Evolutionary conservation across 2,329 filamentous ascomycete genomes (phyloP).

Genomic region (Huntiella bhutanensis): DNA sequence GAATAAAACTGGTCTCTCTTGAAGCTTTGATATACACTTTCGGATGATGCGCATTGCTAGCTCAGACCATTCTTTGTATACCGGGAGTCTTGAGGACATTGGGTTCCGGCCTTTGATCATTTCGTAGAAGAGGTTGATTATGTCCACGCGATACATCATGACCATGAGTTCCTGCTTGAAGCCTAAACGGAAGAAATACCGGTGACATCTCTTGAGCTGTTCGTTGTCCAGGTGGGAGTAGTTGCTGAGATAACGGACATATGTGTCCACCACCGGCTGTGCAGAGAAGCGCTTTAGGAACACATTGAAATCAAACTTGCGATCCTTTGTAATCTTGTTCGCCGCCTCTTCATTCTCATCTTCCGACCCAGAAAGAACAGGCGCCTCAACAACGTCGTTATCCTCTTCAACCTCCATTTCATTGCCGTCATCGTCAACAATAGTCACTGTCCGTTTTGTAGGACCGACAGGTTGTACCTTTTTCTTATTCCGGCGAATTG

Average conservation of each 20-base stretch:
- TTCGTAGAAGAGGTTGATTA: constrained; percentile 68
- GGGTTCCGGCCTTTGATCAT: constrained; percentile 75
- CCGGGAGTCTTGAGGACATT: constrained; percentile 44
- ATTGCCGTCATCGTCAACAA: constrained; percentile 8
- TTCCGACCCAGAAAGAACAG: constrained; percentile 22
- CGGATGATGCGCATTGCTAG: constrained; percentile 68
- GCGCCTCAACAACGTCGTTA: constrained; percentile 15
- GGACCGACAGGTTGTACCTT: constrained; percentile 17
- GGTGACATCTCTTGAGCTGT: constrained; percentile 79
- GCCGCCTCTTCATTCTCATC: constrained; percentile 48
- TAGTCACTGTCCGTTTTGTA: constrained; percentile 15
- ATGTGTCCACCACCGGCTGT: constrained; percentile 76
- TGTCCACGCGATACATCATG: constrained; percentile 77
- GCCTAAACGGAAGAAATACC: constrained; percentile 81
- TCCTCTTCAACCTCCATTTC: neutral
- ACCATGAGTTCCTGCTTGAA: constrained; percentile 90
- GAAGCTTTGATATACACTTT: constrained; percentile 64
- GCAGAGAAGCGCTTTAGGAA: constrained; percentile 67
- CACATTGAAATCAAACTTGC: constrained; percentile 82
- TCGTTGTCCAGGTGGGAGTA: constrained; percentile 61
- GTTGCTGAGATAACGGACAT: constrained; percentile 58
- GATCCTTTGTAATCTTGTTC: constrained; percentile 54
- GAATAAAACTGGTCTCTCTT: constrained; percentile 67
- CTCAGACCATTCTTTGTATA: constrained; percentile 81
- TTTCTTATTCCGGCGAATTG: constrained; percentile 55